Base-by-base conservation (phyloP, 352 stramenopile species). In the Peronospora farinosa region DNA sequence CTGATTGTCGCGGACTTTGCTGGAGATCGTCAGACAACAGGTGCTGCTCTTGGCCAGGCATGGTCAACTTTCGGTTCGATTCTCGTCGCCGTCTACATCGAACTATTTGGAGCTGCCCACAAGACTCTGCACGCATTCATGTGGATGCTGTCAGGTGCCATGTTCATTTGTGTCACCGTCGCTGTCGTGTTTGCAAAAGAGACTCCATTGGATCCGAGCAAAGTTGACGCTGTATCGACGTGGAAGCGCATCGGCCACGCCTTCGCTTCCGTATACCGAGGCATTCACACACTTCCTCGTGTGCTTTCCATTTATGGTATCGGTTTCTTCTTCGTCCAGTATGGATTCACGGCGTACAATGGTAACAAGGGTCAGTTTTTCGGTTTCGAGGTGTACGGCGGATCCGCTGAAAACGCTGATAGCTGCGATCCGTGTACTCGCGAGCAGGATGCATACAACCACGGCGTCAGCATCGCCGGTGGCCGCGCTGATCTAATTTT, bases 331-430 rank as follows among this genome's bases (percentile, higher is more conserved):
- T 60, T 70, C 19, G 36, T 64, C 1, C 54, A 69, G 40, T 81
- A 74, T 33, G 71, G 67, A 7, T 81, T 61, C 45, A 72, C 67
- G 5, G 52, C 74, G 0, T 85, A 85, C 66, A 83, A 81, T 49
- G 64, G 69, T 38, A 74, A 68, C 55, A 84, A 84, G 40, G 71
- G 74, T 0, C 69, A 83, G 44, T 83, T 81, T 53, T 80, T 82
- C 43, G 74, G 74, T 10, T 38, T 81, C 15, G 60, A 77, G 35
- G 74, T 85, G 12, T 77, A 64, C 21, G 44, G 40, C 19, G 74
- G 74, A 19, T 47, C 38, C 15, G 47, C 58, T 7, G 28, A 53
- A 37, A 68, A 72, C 11, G 67, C 67, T 12, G 67, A 75, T 35
- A 51, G 40, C 19, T 78, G 69, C 28, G 32, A 73, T 39, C 43